Evolutionary conservation across 306 rosid species (phyloP).

Genomic region (Fragaria nilgerrensis): DNA sequence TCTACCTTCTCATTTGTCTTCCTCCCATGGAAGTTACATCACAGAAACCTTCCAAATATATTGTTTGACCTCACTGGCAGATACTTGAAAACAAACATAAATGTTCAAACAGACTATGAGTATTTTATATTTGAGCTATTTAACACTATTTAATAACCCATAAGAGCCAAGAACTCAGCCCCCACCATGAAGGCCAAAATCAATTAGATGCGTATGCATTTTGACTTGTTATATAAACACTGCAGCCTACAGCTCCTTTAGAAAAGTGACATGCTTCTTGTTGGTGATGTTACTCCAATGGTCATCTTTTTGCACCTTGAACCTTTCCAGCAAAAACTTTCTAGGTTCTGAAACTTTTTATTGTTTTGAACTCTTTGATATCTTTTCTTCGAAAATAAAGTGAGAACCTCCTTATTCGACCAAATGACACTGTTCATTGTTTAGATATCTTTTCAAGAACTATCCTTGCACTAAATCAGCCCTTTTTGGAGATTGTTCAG

Average conservation of each 20-base stretch:
- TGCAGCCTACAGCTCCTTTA: not conserved
- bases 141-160: constrained; percentile 3
- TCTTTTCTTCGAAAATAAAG: not conserved
- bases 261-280: not conserved
- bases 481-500: not conserved
- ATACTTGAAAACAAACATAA: constrained; percentile 9
- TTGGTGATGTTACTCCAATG: constrained; percentile 16
- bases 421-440: not conserved
- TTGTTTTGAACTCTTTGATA: constrained; percentile 8
- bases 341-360: constrained; percentile 9
- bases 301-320: constrained; percentile 16
- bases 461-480: not conserved
- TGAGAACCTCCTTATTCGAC: not conserved
- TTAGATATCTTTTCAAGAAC: not conserved
- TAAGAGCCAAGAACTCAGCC: constrained; percentile 25
- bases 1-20: constrained; percentile 21
- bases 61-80: constrained; percentile 25
- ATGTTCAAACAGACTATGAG: not conserved
- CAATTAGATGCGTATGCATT: constrained; percentile 22
- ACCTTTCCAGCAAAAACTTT: not conserved
- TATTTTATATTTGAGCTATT: constrained; percentile 4
- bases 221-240: constrained; percentile 24
- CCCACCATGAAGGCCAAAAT: constrained; percentile 30
- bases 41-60: constrained; percentile 22
- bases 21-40: constrained; percentile 24